Percentiles rank a stretch among this genome's conserved stretches.
These are phyloP conservation scores for Cryptomeria japonica DNA, from an alignment of 75 land plant genomes.

Conservation along the genomic window DNA sequence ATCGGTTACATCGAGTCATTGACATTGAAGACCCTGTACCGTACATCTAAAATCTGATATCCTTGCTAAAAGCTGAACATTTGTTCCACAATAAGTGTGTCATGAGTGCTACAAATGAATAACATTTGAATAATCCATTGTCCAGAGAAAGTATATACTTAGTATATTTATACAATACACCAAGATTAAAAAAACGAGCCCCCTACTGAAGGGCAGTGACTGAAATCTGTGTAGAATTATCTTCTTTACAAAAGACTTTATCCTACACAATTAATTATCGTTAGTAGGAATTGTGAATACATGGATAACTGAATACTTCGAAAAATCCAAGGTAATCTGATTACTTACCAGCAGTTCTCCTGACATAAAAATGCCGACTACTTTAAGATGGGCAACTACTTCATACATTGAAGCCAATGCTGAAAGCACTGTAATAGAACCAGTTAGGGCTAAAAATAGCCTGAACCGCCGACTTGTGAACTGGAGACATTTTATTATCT, in stretches of 20 bases:
- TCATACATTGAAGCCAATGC: constrained; percentile 32
- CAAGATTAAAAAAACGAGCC: neutral
- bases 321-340: neutral
- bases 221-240: neutral
- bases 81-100: neutral
- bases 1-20: neutral
- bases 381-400: constrained; percentile 15
- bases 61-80: neutral
- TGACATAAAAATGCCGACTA: neutral
- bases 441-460: constrained; percentile 24
- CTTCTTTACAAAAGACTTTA: neutral
- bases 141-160: neutral
- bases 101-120: neutral
- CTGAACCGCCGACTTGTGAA: constrained; percentile 30
- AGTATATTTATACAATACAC: neutral
- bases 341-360: constrained; percentile 26
- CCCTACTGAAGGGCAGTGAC: neutral
- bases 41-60: neutral
- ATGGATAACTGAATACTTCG: neutral
- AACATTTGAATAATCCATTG: neutral
- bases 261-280: neutral
- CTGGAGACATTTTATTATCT: constrained; percentile 17
- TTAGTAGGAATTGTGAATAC: neutral
- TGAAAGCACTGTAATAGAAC: constrained; percentile 20
- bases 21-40: neutral